Evolutionary conservation across 2,329 filamentous ascomycete species (phyloP).

Genomic region (Pseudocercospora fijiensis): DNA sequence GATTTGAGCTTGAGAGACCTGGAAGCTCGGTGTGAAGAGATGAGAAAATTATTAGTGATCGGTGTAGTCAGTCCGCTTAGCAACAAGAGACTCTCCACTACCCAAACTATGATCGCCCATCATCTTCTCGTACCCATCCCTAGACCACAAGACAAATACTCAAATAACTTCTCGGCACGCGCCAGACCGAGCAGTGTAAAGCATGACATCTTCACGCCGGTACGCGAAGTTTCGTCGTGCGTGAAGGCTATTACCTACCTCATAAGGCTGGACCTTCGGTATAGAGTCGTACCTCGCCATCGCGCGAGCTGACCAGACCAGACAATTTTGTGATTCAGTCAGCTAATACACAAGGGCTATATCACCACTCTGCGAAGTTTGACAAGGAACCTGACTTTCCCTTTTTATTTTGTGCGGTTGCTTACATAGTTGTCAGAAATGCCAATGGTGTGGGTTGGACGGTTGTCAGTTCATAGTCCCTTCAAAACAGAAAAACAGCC

Average conservation of each 20-base stretch:
- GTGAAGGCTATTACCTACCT: neutral
- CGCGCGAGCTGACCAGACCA: neutral
- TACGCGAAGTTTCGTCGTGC: neutral
- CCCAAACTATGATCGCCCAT: neutral
- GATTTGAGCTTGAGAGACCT: neutral
- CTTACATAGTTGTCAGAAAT: no score
- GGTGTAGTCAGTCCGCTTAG: neutral
- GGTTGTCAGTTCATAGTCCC: no score
- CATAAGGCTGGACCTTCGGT: neutral
- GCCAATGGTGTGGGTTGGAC: no score
- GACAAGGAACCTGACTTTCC: no score
- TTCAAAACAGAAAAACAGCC: no score
- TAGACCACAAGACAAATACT: neutral
- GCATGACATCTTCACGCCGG: neutral
- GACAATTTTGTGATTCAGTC: no score
- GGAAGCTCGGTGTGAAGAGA: neutral
- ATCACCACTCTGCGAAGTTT: no score
- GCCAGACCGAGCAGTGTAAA: neutral
- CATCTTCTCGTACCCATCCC: no score
- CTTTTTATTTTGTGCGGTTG: no score
- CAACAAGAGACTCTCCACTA: neutral
- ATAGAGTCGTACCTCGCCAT: neutral
- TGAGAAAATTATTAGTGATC: neutral
- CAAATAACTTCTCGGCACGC: neutral
- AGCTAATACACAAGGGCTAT: no score